Evolutionary conservation across 2,329 filamentous ascomycete species (phyloP).

Genomic region (Dactylella cylindrospora): DNA sequence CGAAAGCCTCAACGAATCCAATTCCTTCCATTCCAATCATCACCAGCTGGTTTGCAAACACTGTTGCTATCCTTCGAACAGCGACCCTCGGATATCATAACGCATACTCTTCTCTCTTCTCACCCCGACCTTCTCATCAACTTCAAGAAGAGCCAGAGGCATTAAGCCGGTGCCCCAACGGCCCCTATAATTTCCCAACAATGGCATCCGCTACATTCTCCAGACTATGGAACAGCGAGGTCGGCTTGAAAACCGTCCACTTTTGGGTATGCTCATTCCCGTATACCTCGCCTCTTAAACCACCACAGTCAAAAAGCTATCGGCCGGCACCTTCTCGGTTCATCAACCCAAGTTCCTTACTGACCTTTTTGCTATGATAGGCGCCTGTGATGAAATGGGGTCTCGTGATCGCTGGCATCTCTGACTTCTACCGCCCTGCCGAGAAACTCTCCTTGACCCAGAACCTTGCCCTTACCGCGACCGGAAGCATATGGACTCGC

Average conservation of each 20-base stretch:
- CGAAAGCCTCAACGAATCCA: not conserved
- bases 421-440: conserved; percentile 86
- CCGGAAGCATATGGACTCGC: conserved; percentile 94
- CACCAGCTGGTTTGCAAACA: no score
- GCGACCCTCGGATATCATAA: no score
- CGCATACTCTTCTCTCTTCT: no score
- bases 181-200: no score
- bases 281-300: not conserved
- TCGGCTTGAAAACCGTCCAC: conserved; percentile 90
- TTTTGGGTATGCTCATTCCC: conserved; percentile 66
- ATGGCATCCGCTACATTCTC: conserved; percentile 57
- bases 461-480: conserved; percentile 85
- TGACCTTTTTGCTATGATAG: conserved; percentile 8
- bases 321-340: no score
- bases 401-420: conserved; percentile 85
- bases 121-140: not conserved
- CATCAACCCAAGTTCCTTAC: not conserved
- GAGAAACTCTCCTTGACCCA: conserved; percentile 91
- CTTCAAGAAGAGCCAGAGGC: no score
- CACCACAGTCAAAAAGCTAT: not conserved
- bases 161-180: no score
- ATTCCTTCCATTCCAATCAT: conserved; percentile 2
- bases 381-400: conserved; percentile 66
- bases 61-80: no score
- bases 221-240: conserved; percentile 78